phyloP scores from a whole-genome alignment of 345 rosid genomes.

The Populus pruinosa region DNA sequence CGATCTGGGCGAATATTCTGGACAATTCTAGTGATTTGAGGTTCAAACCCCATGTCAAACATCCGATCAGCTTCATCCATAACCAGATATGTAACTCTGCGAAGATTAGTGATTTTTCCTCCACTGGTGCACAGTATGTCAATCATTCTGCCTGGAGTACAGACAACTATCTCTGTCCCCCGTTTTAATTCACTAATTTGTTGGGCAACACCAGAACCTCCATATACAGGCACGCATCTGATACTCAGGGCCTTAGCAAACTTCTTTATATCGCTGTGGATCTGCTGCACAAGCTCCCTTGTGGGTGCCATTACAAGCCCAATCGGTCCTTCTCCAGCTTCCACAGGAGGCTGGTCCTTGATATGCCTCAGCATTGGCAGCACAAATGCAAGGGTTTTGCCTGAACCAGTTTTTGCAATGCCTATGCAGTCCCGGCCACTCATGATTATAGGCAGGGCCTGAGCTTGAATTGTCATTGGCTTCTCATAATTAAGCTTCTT shows the following conservation, averaged over 20 bases:
- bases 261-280: slow-evolving; percentile 86
- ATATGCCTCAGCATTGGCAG: slow-evolving; percentile 98
- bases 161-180: slow-evolving; percentile 96
- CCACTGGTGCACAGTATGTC: slow-evolving; percentile 93
- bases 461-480: slow-evolving; percentile 98
- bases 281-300: slow-evolving; percentile 97
- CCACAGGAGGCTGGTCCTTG: slow-evolving; percentile 94
- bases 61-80: slow-evolving; percentile 99
- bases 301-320: slow-evolving; percentile 99
- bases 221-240: slow-evolving; percentile 89
- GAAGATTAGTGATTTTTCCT: slow-evolving; percentile 84
- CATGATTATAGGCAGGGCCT: slow-evolving; percentile 90
- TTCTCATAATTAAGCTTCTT: slow-evolving; percentile 83
- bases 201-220: slow-evolving; percentile 98
- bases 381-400: slow-evolving; percentile 94
- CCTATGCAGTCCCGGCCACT: slow-evolving; percentile 99
- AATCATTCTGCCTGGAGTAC: slow-evolving; percentile 97
- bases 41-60: slow-evolving; percentile 99
- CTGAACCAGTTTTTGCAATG: slow-evolving; percentile 93
- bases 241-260: slow-evolving; percentile 70
- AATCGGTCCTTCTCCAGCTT: slow-evolving; percentile 91
- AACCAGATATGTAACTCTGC: slow-evolving; percentile 78
- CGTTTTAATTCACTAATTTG: slow-evolving; percentile 92
- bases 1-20: slow-evolving; percentile 95
- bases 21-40: slow-evolving; percentile 86